phyloP scores from a whole-genome alignment of 139 green algal species.

The Chlamydomonas urium region DNA sequence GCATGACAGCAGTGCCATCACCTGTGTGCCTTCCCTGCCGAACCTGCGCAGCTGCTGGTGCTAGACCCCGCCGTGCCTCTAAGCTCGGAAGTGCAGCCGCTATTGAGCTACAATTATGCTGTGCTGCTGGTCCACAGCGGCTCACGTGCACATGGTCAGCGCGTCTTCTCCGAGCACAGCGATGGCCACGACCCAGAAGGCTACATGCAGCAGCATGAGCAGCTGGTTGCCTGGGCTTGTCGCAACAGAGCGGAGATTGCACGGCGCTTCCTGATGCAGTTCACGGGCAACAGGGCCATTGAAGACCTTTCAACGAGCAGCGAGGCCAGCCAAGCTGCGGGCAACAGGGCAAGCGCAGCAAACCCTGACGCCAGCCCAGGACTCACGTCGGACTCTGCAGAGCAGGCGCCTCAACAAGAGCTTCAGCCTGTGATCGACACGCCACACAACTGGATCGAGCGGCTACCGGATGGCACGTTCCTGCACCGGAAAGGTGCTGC shows the following conservation, averaged over 20 bases:
- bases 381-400: too few relatives aligned
- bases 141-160: background rate
- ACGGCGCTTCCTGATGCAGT: slow-evolving; percentile 2
- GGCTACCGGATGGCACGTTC: slow-evolving; percentile 1
- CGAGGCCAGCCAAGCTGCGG: too few relatives aligned
- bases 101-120: background rate
- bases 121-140: slow-evolving; percentile 9
- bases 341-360: too few relatives aligned
- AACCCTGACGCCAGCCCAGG: too few relatives aligned
- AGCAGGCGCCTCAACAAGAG: too few relatives aligned
- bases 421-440: slow-evolving; percentile 1
- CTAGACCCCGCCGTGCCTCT: background rate
- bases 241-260: slow-evolving; percentile 2
- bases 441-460: slow-evolving; percentile 7
- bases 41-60: too few relatives aligned
- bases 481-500: slow-evolving; percentile 3
- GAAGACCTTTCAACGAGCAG: too few relatives aligned
- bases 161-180: background rate
- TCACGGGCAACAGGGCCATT: too few relatives aligned
- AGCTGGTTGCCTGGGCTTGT: background rate
- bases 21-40: too few relatives aligned
- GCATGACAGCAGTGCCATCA: too few relatives aligned
- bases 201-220: background rate
- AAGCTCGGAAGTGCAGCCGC: background rate
- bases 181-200: background rate